Evolutionary conservation across 176 grass and related monocot species (phyloP).

Genomic region (Musa beccarii): DNA sequence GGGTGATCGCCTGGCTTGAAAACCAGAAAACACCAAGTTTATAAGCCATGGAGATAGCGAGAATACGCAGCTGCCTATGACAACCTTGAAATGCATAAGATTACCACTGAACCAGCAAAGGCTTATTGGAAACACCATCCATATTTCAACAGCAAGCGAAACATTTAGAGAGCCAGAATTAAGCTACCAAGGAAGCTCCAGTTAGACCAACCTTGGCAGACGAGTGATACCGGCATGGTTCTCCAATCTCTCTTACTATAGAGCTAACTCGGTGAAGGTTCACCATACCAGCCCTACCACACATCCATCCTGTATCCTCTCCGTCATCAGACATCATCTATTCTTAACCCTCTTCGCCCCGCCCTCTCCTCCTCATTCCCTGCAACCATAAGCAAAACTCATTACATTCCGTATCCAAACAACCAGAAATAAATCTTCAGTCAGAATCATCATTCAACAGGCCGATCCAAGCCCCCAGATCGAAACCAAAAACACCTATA

Average conservation of each 20-base stretch:
- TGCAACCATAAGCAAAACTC: not conserved
- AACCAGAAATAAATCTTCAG: not conserved
- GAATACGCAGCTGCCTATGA: too few relatives aligned
- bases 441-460: not conserved
- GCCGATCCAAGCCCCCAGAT: not conserved
- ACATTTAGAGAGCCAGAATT: too few relatives aligned
- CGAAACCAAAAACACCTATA: too few relatives aligned
- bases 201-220: conserved; percentile 41
- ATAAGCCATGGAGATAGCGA: too few relatives aligned
- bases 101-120: too few relatives aligned
- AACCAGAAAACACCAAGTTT: too few relatives aligned
- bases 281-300: conserved; percentile 53
- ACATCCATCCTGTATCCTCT: conserved; percentile 79
- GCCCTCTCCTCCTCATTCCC: conserved; percentile 5
- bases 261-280: conserved; percentile 66
- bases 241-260: conserved; percentile 62
- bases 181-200: too few relatives aligned
- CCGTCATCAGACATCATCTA: conserved; percentile 29
- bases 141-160: too few relatives aligned
- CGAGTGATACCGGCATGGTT: conserved; percentile 68
- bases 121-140: too few relatives aligned
- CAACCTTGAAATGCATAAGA: too few relatives aligned
- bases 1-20: too few relatives aligned
- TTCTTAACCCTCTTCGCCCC: not conserved
- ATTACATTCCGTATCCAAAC: not conserved